Base-by-base conservation (phyloP, 768 basidiomycete species). In the Gautieria morchelliformis region DNA sequence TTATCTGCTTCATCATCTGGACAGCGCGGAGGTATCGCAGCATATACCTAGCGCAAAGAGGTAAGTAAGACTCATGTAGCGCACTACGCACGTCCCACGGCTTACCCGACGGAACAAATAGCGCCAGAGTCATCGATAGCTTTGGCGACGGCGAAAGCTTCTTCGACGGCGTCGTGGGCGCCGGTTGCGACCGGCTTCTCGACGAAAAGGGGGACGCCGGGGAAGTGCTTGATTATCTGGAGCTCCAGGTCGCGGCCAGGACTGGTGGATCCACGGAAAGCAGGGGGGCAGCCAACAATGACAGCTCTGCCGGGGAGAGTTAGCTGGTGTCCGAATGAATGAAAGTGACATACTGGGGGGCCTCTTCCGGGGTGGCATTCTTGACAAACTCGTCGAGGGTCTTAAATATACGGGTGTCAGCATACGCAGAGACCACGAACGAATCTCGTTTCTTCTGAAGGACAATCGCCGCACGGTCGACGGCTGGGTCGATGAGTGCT, bases 1-100 rank as follows among this genome's bases (percentile, higher is more conserved):
- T 89, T 69, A 97, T 93, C 60, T 87, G 81, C 74, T 95, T 94
- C 90, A 97, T 96, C 80, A 84, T 86, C 72, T 96, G 93, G 20
- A 95, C 91, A 33, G 88, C 93, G 70, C 87, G 87, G 64, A 95
- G 78, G 73, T 95, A 94, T 61, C 93, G 84, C 61, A 96, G 75
- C 93, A 96, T 96, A 68, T 92, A 93, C 58, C 90, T 91, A 60
- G 20, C 53, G 30, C 19, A 55, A n/a, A 32, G 9, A 32, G 40
- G 22, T 54, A 20, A 14, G 12, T 5, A 10, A 19, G 33, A 27
- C 3, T 5, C 11, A 48, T 40, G 27, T 27, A 27, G 27, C 27
- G 27, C n/a, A n/a, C n/a, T n/a, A 27, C 5, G 27, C 27, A 27
- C 27, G 27, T 27, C 27, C 27, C 27, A 27, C 8, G 50, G 56